Conservation (phyloP, 495 filamentous ascomycete species). For the Geoglossum glabrum region DNA sequence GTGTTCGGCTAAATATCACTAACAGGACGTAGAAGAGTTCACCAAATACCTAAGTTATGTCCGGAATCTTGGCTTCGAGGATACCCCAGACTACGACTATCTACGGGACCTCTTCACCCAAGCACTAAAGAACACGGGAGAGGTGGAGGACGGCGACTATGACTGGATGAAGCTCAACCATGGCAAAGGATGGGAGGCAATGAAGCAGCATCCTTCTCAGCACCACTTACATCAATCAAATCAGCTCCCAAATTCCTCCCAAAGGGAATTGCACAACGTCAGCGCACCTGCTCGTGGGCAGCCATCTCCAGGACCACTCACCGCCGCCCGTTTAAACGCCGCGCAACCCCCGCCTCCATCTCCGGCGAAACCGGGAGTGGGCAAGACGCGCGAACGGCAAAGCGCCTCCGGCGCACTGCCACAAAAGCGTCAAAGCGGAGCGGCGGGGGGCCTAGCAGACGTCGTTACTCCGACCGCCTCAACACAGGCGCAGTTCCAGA, state of each 20-base stretch:
- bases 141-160: constrained; percentile 96
- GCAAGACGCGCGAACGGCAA: constrained; percentile 61
- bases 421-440: constrained; percentile 52
- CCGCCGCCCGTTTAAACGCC: constrained; percentile 90
- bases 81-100: constrained; percentile 97
- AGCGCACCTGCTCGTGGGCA: constrained; percentile 35
- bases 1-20: neutral
- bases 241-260: constrained; percentile 51
- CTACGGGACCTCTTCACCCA: constrained; percentile 90
- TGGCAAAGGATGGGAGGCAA: constrained; percentile 81
- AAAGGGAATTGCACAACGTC: constrained; percentile 54
- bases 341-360: constrained; percentile 79
- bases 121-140: constrained; percentile 83
- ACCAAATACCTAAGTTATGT: constrained; percentile 95
- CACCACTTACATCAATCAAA: constrained; percentile 56
- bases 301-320: constrained; percentile 39
- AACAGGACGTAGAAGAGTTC: constrained; percentile 51
- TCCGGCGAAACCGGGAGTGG: constrained; percentile 59
- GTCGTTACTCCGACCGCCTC: constrained; percentile 60
- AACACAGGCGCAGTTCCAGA: constrained; percentile 79
- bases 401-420: constrained; percentile 48
- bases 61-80: constrained; percentile 93
- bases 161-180: constrained; percentile 99
- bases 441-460: constrained; percentile 48
- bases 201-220: constrained; percentile 65